Base-by-base conservation (phyloP, 257 asterid species). In the Apocynum venetum region DNA sequence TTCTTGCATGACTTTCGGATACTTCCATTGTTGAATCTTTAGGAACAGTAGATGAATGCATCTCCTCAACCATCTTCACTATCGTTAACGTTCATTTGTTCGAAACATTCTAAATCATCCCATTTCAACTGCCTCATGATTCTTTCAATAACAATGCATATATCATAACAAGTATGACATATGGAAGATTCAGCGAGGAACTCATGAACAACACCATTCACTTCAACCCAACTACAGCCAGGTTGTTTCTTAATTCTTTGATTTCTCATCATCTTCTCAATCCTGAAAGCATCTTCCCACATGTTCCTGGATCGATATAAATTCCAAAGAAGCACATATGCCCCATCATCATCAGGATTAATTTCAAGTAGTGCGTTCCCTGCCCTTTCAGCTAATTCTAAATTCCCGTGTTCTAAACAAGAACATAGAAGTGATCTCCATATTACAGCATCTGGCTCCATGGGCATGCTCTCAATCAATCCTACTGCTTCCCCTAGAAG, bases 161-260 rank as follows among this genome's bases (percentile, higher is more conserved):
- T 65, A 43, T 79, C 69, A 46, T 83, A 77, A 76, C 51, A 41
- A 8, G 79, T 72, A 61, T 72, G 78, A 77, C 65, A 77, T 46
- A 56, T 73, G 40, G 85, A 73, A 76, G 89, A 78, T 74, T 89
- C 96, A 9, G 97, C 97, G 12, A 89, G 82, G 78, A 91, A 93
- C 88, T 93, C 98, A 71, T 86, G 93, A 82, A 89, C 90, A 72
- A 86, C 84, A 19, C 97, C 96, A 14, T 91, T 85, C 81, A 89
- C 85, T 85, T 93, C 96, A 67, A 89, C 84, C 97, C 97, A 93
- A 87, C 97, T 93, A 79, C 96, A 91, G n/a, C 97, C 97, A 38
- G 96, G 93, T 41, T 85, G 91, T 83, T 93, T 93, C 85, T 93
- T 91, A 71, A 93, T 86, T 79, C 83, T 88, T 77, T 82, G 86